A percentile compares a stretch with the other conserved stretches of the same genome.
These are phyloP conservation scores for Plasmodium knowlesi DNA, from an alignment of 169 alveolate species.

Conservation along the genomic window DNA sequence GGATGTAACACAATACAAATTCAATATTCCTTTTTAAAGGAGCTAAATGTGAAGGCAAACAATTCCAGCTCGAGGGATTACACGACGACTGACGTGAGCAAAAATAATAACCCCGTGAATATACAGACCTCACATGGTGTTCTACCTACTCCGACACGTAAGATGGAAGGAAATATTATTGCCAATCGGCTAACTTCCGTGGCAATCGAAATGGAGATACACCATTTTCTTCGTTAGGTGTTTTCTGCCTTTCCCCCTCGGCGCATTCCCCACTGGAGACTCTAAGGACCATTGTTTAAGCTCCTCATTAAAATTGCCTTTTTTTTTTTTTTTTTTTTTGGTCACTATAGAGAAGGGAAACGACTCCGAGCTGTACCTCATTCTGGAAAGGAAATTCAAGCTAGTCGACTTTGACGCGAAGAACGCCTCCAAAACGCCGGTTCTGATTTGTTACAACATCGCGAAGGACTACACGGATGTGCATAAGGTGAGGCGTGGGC, in stretches of 20 bases:
- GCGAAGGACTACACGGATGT: conserved; percentile 78
- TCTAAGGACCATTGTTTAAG: background rate
- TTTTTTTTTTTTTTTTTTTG: background rate
- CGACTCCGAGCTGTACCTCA: conserved; percentile 51
- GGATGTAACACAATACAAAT: conserved; percentile 82
- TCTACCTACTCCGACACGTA: conserved; percentile 65
- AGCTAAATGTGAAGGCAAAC: conserved; percentile 77
- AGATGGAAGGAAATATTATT: background rate
- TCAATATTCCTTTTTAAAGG: conserved; percentile 76
- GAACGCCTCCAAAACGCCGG: conserved; percentile 82
- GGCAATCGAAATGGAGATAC: background rate
- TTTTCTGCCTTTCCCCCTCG: background rate
- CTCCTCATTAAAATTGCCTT: background rate
- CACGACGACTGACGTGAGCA: conserved; percentile 40
- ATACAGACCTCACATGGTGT: conserved; percentile 55
- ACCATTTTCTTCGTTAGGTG: background rate
- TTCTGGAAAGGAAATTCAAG: conserved; percentile 75
- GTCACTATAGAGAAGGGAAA: conserved; percentile 15
- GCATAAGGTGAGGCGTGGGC: conserved; percentile 62
- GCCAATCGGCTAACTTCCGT: background rate
- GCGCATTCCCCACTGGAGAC: background rate
- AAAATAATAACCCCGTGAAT: background rate
- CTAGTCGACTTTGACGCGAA: conserved; percentile 75
- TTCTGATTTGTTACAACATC: conserved; percentile 79
- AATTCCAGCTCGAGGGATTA: conserved; percentile 80